A percentile compares a stretch with the other conserved stretches of the same genome.
These are phyloP conservation scores for Rhodamnia argentea DNA, from an alignment of 345 rosid species.

Conservation along the genomic window DNA sequence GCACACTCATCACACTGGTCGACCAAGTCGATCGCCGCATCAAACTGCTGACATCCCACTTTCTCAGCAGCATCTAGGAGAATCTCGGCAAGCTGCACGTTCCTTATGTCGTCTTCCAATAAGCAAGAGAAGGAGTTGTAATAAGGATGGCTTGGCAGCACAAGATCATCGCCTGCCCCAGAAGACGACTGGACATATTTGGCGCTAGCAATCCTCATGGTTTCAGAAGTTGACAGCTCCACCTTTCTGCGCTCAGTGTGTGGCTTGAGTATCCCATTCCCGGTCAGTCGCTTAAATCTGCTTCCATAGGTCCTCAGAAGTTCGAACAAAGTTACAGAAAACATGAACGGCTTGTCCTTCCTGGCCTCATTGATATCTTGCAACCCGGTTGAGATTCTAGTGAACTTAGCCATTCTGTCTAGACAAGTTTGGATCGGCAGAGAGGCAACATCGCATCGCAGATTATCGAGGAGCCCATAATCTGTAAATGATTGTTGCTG, in stretches of 20 bases:
- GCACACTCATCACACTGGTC: conserved; percentile 8
- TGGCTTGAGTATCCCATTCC: conserved; percentile 6
- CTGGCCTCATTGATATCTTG: not conserved
- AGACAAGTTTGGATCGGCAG: conserved; percentile 12
- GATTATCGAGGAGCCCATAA: conserved; percentile 10
- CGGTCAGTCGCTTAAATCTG: conserved; percentile 3
- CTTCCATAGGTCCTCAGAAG: conserved; percentile 16
- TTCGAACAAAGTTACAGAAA: conserved; percentile 19
- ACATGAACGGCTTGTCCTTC: not conserved
- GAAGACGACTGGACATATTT: conserved; percentile 10
- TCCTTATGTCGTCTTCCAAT: conserved; percentile 5
- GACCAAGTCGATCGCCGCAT: conserved; percentile 5
- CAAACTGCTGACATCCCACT: conserved; percentile 10
- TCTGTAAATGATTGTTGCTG: conserved; percentile 1
- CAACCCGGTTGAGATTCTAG: not conserved
- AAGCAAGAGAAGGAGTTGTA: not conserved
- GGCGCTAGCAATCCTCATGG: conserved; percentile 16
- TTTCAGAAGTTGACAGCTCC: conserved; percentile 9
- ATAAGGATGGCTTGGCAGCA: not conserved
- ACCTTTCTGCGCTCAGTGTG: not conserved
- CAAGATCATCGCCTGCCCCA: not conserved
- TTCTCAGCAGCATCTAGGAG: conserved; percentile 24
- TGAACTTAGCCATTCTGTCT: conserved; percentile 14
- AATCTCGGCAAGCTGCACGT: conserved; percentile 16
- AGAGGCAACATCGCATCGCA: conserved; percentile 1